Percentiles rank a stretch among this genome's conserved stretches.
Evolutionary conservation across 2,329 filamentous ascomycete genomes (phyloP).

Genomic region (Aureobasidium sp.): DNA sequence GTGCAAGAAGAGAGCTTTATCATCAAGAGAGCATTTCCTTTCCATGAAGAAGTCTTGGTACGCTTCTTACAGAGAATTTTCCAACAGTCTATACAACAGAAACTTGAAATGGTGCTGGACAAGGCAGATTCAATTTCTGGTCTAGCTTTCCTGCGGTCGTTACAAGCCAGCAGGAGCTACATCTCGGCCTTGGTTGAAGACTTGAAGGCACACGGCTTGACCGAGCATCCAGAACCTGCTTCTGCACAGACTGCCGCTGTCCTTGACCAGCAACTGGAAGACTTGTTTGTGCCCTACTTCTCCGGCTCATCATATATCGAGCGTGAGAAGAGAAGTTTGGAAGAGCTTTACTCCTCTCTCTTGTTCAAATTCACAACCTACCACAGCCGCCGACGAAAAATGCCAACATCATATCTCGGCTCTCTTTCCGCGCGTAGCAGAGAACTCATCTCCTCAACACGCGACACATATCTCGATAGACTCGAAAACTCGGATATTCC

Average conservation of each 20-base stretch:
- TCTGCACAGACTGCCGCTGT: conserved; percentile 72
- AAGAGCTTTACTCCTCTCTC: conserved; percentile 80
- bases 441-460: conserved; percentile 77
- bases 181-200: conserved; percentile 85
- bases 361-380: conserved; percentile 97
- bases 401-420: conserved; percentile 84
- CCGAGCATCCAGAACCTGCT: conserved; percentile 86
- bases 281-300: conserved; percentile 59
- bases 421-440: conserved; percentile 84
- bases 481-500: conserved; percentile 85
- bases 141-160: conserved; percentile 77
- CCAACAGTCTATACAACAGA: conserved; percentile 94
- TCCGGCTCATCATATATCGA: conserved; percentile 58
- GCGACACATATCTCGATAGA: conserved; percentile 83
- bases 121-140: conserved; percentile 90
- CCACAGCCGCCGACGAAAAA: conserved; percentile 79
- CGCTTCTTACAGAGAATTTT: conserved; percentile 95
- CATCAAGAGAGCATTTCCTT: conserved; percentile 93
- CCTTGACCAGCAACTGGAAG: conserved; percentile 60
- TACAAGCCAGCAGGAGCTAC: conserved; percentile 86
- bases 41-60: conserved; percentile 85
- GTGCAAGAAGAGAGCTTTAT: conserved; percentile 96
- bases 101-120: conserved; percentile 88
- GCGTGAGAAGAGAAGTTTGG: conserved; percentile 57
- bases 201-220: conserved; percentile 85